Base-by-base conservation (phyloP, 208 protist species). In the Leishmania braziliensis region DNA sequence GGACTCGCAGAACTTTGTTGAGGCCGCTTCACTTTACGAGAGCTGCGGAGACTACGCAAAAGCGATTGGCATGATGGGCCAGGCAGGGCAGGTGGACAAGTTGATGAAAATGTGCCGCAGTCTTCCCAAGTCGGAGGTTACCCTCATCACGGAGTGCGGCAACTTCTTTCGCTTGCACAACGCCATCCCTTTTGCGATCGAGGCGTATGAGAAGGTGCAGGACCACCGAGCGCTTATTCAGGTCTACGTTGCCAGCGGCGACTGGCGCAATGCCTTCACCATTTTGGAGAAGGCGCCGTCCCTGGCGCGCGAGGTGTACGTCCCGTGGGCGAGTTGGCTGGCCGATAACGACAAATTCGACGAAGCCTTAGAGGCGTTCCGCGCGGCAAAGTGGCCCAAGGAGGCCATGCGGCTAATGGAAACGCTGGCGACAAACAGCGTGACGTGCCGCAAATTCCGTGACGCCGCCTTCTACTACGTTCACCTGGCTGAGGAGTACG, bases 311-410 rank as follows among this genome's bases (percentile, higher is more conserved):
- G 94, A 98, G n/a, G 93, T 99, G 36, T 99, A 99, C 84, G 88
- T 99, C 69, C 98, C 98, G 77, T 99, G 99, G 90, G 98, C 98
- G 12, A 90, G 93, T n/a, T 99, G 98, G 97, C 90, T 99, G 58
- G 96, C 93, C 9, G 90, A 98, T 75, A 93, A 98, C 80, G 98
- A 99, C 70, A 86, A 91, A 63, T 99, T 99, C 82, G 97, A 99
- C 65, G 97, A 99, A 84, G 98, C 98, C 3, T 89, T 97, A 20
- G 94, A 98, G 81, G 96, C 97, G 1, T 99, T 98, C 86, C 90
- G 93, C 23, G 83, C 94, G 26, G 97, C 98, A 8, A 95, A 96
- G 72, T 92, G 91, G 91, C 95, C 96, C 2, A 88, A 95, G 78
- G 91, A 98, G 86, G 93, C 98, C 51, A 79, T 97, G 26, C 88